phyloP scores from a whole-genome alignment of 768 basidiomycete species.

The Lactifluus rugatus region DNA sequence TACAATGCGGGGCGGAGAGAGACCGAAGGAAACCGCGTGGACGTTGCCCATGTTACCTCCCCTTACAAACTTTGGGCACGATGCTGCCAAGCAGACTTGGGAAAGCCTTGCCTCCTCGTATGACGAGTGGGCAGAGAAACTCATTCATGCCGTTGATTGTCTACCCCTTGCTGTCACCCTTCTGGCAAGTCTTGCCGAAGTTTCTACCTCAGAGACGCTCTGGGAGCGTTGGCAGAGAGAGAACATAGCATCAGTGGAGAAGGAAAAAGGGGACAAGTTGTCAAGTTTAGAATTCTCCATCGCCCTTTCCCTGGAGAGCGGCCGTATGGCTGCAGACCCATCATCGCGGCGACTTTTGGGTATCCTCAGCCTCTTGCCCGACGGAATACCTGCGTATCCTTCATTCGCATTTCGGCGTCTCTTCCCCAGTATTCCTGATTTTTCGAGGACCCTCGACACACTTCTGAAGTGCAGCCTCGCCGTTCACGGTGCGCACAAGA shows the following conservation, averaged over 20 bases:
- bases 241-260: conserved; percentile 10
- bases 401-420: neutral
- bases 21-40: conserved; percentile 13
- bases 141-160: conserved; percentile 13
- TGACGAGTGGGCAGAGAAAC: conserved; percentile 14
- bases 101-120: conserved; percentile 4
- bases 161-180: conserved; percentile 14
- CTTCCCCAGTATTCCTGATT: neutral
- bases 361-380: conserved; percentile 8
- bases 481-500: neutral
- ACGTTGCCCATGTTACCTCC: conserved; percentile 13
- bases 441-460: conserved; percentile 6
- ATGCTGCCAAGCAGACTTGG: conserved; percentile 11
- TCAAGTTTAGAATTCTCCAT: conserved; percentile 11
- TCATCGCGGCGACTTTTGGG: conserved; percentile 6
- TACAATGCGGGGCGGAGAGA: conserved; percentile 13
- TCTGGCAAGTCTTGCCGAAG: conserved; percentile 8
- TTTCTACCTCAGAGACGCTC: conserved; percentile 9
- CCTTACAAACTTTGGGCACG: conserved; percentile 2
- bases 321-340: conserved; percentile 5
- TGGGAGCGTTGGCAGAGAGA: conserved; percentile 16
- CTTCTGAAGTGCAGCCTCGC: conserved; percentile 11
- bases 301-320: conserved; percentile 10
- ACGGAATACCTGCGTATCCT: conserved; percentile 5
- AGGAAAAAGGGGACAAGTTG: conserved; percentile 8